A percentile compares a stretch with the other conserved stretches of the same genome.
Conservation (phyloP, 495 filamentous ascomycete species). For the Parathielavia appendiculata region DNA sequence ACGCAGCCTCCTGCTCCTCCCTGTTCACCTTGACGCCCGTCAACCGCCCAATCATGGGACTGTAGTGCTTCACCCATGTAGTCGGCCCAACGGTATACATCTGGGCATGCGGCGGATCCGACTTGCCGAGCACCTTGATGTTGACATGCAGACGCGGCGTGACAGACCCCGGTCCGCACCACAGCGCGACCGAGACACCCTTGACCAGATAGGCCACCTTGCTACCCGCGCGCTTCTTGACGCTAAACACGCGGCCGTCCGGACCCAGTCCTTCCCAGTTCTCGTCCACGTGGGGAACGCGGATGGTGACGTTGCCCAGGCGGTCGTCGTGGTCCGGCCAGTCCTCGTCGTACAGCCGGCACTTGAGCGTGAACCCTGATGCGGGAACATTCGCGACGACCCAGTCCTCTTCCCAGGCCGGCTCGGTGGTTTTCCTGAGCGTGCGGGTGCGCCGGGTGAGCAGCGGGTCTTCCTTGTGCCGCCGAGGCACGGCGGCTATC, state of each 20-base stretch:
- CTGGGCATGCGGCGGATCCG: constrained; percentile 66
- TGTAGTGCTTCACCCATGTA: constrained; percentile 78
- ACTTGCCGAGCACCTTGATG: constrained; percentile 68
- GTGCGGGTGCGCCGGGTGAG: constrained; percentile 73
- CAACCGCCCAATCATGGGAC: constrained; percentile 80
- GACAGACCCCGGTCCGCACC: constrained; percentile 51
- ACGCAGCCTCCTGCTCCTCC: constrained; percentile 35
- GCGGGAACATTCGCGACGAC: constrained; percentile 77
- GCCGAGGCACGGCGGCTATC: constrained; percentile 51
- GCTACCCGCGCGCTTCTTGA: constrained; percentile 79
- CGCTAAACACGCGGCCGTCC: constrained; percentile 52
- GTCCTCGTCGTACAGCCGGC: constrained; percentile 83
- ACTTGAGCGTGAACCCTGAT: constrained; percentile 73
- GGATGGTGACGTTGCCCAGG: constrained; percentile 73
- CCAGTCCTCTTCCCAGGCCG: constrained; percentile 81
- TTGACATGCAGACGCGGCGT: constrained; percentile 57
- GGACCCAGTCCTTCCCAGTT: constrained; percentile 64
- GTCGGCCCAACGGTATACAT: constrained; percentile 74
- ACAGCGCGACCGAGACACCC: constrained; percentile 52
- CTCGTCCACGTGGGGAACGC: constrained; percentile 52
- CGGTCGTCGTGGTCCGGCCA: constrained; percentile 79
- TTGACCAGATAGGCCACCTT: constrained; percentile 76
- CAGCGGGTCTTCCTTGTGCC: constrained; percentile 75
- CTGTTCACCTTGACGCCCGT: constrained; percentile 65
- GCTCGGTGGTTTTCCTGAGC: constrained; percentile 61